Base-by-base conservation (phyloP, 2,329 filamentous ascomycete genomes). In the Ceratocystis eucalypticola region DNA sequence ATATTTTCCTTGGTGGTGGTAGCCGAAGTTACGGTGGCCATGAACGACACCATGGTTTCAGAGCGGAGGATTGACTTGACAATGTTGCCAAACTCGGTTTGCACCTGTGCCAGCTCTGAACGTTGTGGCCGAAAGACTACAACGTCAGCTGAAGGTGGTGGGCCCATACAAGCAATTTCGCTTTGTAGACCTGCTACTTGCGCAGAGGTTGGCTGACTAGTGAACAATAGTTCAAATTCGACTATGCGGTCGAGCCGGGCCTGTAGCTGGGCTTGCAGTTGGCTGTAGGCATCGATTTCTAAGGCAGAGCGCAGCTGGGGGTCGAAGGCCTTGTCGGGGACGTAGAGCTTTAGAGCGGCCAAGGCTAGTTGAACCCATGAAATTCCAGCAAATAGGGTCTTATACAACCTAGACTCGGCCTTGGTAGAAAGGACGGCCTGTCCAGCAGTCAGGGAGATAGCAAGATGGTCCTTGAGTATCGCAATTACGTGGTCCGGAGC, bases 241-340 rank as follows among this genome's bases (percentile, higher is more conserved):
- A 79, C 76, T 7, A 96, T 76, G 0, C 84, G 82, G 4, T 79
- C 71, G 1, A 91, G 79, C 67, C 84, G 85, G 5, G 76, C 72
- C 12, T 78, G 74, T 1, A 96, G 75, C 8, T 80, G 77, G 2
- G 73, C 70, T 61, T 83, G 81, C 48, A 88, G 79, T 66, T 85
- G 78, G 55, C 79, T 73, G 65, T 81, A 79, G 65, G 81, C 83
- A 55, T 80, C 77, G 22, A 84, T 82, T 70, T 91, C 86, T 20
- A 96, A 82, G 64, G 82, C 78, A 4, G 84, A 82, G 64, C 82
- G 79, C 67, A 86, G 78, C 68, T 86, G 83, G 1, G 94, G 94
- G 74, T 99, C 94, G 71, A 93, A 94, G 2, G 88, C 82, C 70
- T 87, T 86, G 74, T 96, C 88, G 0, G 95, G 92, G 1, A 97